These are phyloP conservation scores for Flaveria floridana DNA, from an alignment of 140 eudicot species.

Conservation along the genomic window DNA sequence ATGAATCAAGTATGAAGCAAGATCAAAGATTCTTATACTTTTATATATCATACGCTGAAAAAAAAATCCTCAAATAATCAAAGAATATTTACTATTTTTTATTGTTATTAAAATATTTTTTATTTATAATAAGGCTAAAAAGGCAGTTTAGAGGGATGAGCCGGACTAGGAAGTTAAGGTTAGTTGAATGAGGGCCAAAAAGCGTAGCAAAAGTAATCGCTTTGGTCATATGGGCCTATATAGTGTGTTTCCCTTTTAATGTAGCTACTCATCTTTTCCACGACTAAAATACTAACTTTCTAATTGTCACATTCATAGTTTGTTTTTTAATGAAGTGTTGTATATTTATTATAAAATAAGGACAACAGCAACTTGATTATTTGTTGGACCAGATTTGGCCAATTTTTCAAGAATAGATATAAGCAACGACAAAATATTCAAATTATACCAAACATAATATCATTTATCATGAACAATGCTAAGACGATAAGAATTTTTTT, in stretches of 20 bases:
- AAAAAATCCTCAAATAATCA: too few species aligned
- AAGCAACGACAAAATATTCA: background rate
- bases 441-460: background rate
- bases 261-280: slow-evolving; percentile 30
- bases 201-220: slow-evolving; percentile 25
- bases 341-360: slow-evolving; percentile 6
- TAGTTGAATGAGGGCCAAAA: slow-evolving; percentile 30
- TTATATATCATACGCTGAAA: too few species aligned
- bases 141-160: background rate
- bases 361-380: background rate
- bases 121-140: background rate
- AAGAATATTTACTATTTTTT: too few species aligned
- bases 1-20: too few species aligned
- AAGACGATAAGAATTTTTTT: background rate
- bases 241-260: slow-evolving; percentile 33
- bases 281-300: slow-evolving; percentile 24
- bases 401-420: background rate
- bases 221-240: slow-evolving; percentile 16
- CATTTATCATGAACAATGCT: background rate
- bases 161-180: slow-evolving; percentile 16
- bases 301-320: slow-evolving; percentile 16
- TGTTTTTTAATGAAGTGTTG: background rate
- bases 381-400: slow-evolving; percentile 9
- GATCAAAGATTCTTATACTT: too few species aligned
- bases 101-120: too few species aligned